A percentile compares a stretch with the other conserved stretches of the same genome.
These are phyloP conservation scores for Xylariaceae sp. DNA, from an alignment of 2,329 filamentous ascomycete species.

Conservation along the genomic window DNA sequence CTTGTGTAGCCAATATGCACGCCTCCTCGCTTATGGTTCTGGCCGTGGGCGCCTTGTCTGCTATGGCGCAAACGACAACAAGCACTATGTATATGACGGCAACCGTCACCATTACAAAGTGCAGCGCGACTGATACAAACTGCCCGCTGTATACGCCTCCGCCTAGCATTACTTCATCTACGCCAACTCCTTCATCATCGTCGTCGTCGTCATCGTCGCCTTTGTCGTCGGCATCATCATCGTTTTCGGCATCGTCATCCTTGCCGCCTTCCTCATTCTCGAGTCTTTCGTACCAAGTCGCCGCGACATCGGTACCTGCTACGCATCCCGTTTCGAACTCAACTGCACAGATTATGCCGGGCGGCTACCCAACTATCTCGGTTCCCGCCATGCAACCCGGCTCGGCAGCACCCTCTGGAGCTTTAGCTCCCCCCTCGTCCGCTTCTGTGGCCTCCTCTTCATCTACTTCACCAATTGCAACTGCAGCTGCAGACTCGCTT, in stretches of 20 bases:
- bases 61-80: constrained; percentile 30
- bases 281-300: constrained; percentile 14
- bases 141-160: constrained; percentile 32
- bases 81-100: constrained; percentile 30
- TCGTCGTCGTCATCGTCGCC: constrained; percentile 15
- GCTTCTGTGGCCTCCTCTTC: constrained; percentile 16
- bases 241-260: too few species aligned
- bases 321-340: constrained; percentile 27
- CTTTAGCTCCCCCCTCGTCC: constrained; percentile 15
- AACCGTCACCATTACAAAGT: constrained; percentile 31
- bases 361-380: constrained; percentile 26
- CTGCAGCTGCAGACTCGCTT: constrained; percentile 25
- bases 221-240: background rate
- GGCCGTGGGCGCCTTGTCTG: constrained; percentile 29
- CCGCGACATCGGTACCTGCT: constrained; percentile 16
- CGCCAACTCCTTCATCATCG: constrained; percentile 16
- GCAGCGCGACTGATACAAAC: constrained; percentile 29
- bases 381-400: constrained; percentile 19
- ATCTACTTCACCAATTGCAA: constrained; percentile 17
- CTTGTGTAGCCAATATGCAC: constrained; percentile 27
- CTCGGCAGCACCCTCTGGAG: constrained; percentile 14
- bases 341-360: constrained; percentile 22
- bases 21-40: constrained; percentile 28
- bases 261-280: constrained; percentile 16
- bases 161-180: constrained; percentile 17